These are phyloP conservation scores for Sphagnum magellanicum DNA, from an alignment of 228 moss, liverwort and hornwort genomes.

Conservation along the genomic window DNA sequence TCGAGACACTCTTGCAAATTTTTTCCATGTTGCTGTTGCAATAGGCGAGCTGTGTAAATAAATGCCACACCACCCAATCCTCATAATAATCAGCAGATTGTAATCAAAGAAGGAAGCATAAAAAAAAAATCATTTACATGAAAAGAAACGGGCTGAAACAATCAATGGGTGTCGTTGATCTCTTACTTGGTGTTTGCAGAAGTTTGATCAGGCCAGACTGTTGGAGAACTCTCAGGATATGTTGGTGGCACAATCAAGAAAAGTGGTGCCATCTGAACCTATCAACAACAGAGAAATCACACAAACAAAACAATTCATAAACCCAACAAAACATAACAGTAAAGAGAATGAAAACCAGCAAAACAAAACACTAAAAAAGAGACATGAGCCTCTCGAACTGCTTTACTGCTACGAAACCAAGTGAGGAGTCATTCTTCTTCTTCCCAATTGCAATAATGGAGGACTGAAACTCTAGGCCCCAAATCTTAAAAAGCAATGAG, in stretches of 20 bases:
- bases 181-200: conserved; percentile 60
- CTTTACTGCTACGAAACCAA: no score
- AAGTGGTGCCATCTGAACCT: conserved; percentile 68
- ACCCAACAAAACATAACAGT: not conserved
- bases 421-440: no score
- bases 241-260: conserved; percentile 66
- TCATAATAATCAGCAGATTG: no score
- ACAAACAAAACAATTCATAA: not conserved
- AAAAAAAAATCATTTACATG: not conserved
- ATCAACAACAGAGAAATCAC: conserved; percentile 7
- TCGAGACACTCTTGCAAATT: conserved; percentile 49
- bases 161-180: not conserved
- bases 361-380: no score
- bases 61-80: no score
- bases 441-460: no score
- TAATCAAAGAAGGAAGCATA: no score
- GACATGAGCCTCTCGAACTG: no score
- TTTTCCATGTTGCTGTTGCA: conserved; percentile 50
- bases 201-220: conserved; percentile 61
- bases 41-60: conserved; percentile 47
- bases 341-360: no score
- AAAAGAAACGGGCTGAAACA: not conserved
- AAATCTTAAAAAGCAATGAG: no score
- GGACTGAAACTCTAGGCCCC: no score
- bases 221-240: conserved; percentile 77